Percentiles rank a stretch among this genome's conserved stretches.
Conservation (phyloP, 164 flowering plant species). For the Piper betle region DNA sequence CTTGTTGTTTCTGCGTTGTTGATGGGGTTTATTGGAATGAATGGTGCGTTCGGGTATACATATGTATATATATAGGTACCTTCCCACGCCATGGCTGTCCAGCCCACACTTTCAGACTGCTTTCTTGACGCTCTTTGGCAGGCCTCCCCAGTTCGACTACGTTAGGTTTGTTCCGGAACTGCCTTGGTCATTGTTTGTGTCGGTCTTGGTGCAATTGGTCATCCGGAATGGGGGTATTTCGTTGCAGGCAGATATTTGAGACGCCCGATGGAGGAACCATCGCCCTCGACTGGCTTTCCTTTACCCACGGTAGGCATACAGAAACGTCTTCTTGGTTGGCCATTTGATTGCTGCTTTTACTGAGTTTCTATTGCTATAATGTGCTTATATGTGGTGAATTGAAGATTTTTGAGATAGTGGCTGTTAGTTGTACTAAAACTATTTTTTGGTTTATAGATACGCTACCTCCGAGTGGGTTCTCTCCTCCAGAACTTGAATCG, state of each 20-base stretch:
- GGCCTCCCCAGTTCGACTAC: conserved; percentile 33
- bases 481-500: conserved; percentile 35
- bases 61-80: conserved; percentile 11
- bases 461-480: conserved; percentile 17
- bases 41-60: too few relatives aligned
- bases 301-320: conserved; percentile 46
- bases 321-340: too few relatives aligned
- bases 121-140: conserved; percentile 36
- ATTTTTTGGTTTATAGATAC: neutral
- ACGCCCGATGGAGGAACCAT: conserved; percentile 81
- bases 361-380: too few relatives aligned
- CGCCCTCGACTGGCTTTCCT: conserved; percentile 82
- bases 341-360: too few relatives aligned
- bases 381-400: neutral
- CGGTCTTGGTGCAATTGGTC: neutral
- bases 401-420: neutral
- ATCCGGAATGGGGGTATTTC: neutral
- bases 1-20: neutral
- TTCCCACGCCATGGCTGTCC: conserved; percentile 47
- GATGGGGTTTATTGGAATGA: too few relatives aligned
- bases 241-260: conserved; percentile 54
- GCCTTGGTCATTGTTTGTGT: neutral
- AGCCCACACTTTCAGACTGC: conserved; percentile 59
- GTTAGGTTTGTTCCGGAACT: conserved; percentile 21
- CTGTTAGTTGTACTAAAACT: too few relatives aligned